A percentile compares a stretch with the other conserved stretches of the same genome.
phyloP scores from a whole-genome alignment of 768 basidiomycete species.

The Termitomyces sp. region DNA sequence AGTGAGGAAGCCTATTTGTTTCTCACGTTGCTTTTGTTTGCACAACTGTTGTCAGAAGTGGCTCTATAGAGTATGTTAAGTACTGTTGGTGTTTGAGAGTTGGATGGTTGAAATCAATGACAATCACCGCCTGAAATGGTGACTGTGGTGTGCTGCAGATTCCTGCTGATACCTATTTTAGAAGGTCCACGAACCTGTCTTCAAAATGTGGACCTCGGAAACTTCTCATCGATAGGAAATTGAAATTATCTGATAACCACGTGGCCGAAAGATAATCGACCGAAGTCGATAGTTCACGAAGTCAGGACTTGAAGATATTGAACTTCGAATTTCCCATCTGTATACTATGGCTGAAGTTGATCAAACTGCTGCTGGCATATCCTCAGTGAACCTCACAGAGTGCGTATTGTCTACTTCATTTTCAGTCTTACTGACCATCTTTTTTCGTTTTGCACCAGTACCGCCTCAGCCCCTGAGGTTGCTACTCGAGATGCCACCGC shows the following conservation, averaged over 20 bases:
- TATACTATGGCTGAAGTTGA: conserved; percentile 3
- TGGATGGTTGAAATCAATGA: background rate
- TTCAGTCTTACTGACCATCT: background rate
- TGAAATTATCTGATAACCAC: conserved; percentile 13
- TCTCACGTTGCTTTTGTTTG: conserved; percentile 22
- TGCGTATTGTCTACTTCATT: background rate
- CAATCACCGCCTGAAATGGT: background rate
- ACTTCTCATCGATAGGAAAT: background rate
- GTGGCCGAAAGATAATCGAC: conserved; percentile 4
- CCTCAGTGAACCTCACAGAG: conserved; percentile 2
- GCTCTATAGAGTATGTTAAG: background rate
- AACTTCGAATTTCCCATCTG: background rate
- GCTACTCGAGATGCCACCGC: conserved; percentile 14
- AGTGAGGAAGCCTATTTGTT: conserved; percentile 17
- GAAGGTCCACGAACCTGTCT: background rate
- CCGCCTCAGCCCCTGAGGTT: background rate
- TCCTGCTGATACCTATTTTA: background rate
- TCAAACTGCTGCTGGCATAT: background rate
- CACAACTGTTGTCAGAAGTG: background rate
- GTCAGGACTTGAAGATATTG: background rate
- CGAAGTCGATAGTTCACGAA: background rate
- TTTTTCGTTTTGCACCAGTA: background rate
- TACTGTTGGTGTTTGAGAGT: background rate
- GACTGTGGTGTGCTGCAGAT: background rate
- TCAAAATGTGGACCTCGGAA: background rate